These are phyloP conservation scores for Penicillium riverlandense DNA, from an alignment of 495 filamentous ascomycete species.

Conservation along the genomic window DNA sequence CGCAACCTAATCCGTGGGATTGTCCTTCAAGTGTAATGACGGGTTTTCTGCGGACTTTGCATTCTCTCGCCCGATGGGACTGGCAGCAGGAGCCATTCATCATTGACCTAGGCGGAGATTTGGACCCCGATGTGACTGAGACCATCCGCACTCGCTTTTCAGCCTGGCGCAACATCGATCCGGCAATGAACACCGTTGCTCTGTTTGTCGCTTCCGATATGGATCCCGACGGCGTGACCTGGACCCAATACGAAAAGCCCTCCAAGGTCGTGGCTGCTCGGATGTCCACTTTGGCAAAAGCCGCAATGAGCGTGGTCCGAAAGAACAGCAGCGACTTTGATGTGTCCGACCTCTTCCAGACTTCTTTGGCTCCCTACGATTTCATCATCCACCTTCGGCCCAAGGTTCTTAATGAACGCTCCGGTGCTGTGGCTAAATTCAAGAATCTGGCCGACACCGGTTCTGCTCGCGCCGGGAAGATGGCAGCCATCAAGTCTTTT, in stretches of 20 bases:
- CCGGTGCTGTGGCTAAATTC: conserved; percentile 39
- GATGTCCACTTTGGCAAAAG: conserved; percentile 72
- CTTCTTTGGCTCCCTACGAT: conserved; percentile 69
- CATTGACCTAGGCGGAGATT: conserved; percentile 56
- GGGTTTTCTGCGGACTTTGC: conserved; percentile 73
- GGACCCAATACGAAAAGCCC: conserved; percentile 63
- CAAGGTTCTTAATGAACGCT: conserved; percentile 28
- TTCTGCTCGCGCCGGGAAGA: conserved; percentile 15
- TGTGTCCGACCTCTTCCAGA: conserved; percentile 56
- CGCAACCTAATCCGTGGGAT: conserved; percentile 77
- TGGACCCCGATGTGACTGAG: conserved; percentile 46
- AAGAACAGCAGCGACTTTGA: conserved; percentile 52
- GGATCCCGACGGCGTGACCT: conserved; percentile 69
- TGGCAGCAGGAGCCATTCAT: conserved; percentile 80
- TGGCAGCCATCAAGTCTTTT: conserved; percentile 41
- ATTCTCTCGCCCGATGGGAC: conserved; percentile 78
- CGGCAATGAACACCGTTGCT: conserved; percentile 73
- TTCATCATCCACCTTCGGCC: conserved; percentile 67
- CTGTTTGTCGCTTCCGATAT: conserved; percentile 78
- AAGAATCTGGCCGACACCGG: conserved; percentile 57
- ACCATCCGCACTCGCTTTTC: conserved; percentile 63
- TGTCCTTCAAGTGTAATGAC: conserved; percentile 70
- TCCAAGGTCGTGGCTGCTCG: conserved; percentile 77
- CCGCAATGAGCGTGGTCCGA: conserved; percentile 54
- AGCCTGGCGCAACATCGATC: conserved; percentile 75